Evolutionary conservation across 805 yeast species (phyloP).

Genomic region (Metschnikowia borealis): DNA sequence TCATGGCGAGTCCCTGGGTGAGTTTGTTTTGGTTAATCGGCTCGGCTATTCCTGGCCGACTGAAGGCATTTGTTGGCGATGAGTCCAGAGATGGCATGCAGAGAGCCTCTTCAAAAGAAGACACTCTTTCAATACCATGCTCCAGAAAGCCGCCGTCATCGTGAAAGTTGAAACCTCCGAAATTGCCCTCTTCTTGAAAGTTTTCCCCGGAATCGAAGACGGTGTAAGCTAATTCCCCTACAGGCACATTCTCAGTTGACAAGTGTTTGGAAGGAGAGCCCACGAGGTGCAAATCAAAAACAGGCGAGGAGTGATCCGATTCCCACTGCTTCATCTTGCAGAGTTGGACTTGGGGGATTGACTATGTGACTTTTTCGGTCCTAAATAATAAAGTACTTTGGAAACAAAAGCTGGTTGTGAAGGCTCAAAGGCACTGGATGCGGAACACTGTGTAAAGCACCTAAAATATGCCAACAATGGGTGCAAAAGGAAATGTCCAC

Average conservation of each 20-base stretch:
- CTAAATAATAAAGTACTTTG: not conserved
- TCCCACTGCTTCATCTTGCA: not conserved
- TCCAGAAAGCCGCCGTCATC: not conserved
- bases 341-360: not conserved
- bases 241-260: not conserved
- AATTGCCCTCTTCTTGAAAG: not conserved
- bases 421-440: not conserved
- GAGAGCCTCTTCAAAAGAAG: not conserved
- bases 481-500: not conserved
- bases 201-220: not conserved
- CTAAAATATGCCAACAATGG: not conserved
- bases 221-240: not conserved
- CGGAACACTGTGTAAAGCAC: not conserved
- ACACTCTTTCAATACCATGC: not conserved
- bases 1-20: constrained; percentile 12
- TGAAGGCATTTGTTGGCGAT: not conserved
- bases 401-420: not conserved
- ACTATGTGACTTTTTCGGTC: not conserved
- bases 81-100: not conserved
- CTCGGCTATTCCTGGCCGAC: not conserved
- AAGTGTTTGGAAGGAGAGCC: not conserved
- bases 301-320: not conserved
- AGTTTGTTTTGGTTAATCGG: constrained; percentile 2
- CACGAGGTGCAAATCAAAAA: constrained; percentile 1
- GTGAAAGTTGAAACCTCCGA: not conserved